Evolutionary conservation across 1,139 yeast species (phyloP).

Genomic region (Yamadazyma friedrichii): DNA sequence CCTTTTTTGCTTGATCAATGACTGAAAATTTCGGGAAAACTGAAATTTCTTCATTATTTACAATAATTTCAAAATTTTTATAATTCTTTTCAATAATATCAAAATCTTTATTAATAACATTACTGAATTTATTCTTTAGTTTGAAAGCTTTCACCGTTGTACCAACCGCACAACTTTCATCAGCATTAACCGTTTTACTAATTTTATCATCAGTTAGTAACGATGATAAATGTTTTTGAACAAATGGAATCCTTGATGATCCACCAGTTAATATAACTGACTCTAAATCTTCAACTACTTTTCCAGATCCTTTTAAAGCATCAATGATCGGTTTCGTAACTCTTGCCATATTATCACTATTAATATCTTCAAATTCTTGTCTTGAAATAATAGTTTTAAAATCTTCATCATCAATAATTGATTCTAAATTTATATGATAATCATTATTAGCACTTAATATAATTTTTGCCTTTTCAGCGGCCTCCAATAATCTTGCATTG

Average conservation of each 20-base stretch:
- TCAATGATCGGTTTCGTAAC: conserved; percentile 55
- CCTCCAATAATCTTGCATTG: conserved; percentile 67
- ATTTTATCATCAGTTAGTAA: conserved; percentile 62
- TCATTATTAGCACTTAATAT: conserved; percentile 87
- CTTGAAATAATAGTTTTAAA: conserved; percentile 66
- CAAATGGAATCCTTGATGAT: conserved; percentile 84
- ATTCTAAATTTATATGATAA: conserved; percentile 69
- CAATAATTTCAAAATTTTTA: conserved; percentile 37
- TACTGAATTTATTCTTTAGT: conserved; percentile 45
- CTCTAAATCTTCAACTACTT: conserved; percentile 40
- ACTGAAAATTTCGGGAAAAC: conserved; percentile 46
- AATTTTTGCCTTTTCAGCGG: conserved; percentile 84
- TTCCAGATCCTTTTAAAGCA: conserved; percentile 42
- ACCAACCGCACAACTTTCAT: conserved; percentile 92
- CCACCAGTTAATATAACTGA: conserved; percentile 90
- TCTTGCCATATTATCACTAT: conserved; percentile 42
- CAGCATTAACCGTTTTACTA: conserved; percentile 92
- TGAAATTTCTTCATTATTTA: conserved; percentile 28
- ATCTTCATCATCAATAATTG: conserved; percentile 68
- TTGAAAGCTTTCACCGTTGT: conserved; percentile 77
- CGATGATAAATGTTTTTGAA: conserved; percentile 57
- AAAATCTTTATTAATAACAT: conserved; percentile 59
- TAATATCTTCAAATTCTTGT: conserved; percentile 70
- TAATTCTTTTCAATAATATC: conserved; percentile 57
- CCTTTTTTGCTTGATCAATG: conserved; percentile 24